phyloP scores from a whole-genome alignment of 768 basidiomycete species.

The Kwoniella sp. region DNA sequence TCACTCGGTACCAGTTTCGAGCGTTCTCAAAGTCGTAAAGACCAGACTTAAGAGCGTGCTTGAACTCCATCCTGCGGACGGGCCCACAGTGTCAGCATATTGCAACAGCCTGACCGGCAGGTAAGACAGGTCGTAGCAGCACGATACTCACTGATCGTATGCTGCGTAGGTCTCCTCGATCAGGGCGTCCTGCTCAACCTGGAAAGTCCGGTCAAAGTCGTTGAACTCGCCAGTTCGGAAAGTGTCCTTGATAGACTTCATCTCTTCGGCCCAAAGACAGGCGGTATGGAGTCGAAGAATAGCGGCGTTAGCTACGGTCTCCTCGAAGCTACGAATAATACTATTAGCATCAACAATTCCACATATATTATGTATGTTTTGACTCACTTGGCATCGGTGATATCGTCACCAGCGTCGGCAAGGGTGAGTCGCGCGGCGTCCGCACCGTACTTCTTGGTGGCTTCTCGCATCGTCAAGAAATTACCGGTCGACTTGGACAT shows the following conservation, averaged over 20 bases:
- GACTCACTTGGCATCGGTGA: constrained; percentile 85
- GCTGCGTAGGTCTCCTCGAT: constrained; percentile 78
- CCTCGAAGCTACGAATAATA: constrained; percentile 71
- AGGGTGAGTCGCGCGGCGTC: constrained; percentile 88
- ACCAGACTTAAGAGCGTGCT: constrained; percentile 90
- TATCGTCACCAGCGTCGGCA: constrained; percentile 95
- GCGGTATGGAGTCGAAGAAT: constrained; percentile 90
- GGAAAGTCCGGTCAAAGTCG: constrained; percentile 83
- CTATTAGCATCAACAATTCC: constrained; percentile 10
- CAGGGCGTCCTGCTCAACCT: constrained; percentile 84
- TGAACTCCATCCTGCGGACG: constrained; percentile 77
- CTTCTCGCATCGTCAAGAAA: constrained; percentile 83
- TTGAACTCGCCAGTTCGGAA: constrained; percentile 72
- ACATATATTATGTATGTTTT: not conserved
- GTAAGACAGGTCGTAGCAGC: not conserved
- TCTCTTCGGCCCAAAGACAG: constrained; percentile 85
- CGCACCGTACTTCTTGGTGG: constrained; percentile 92
- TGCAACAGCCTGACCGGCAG: not conserved
- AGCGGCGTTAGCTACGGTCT: constrained; percentile 95
- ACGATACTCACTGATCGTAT: constrained; percentile 73
- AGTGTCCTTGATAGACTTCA: constrained; percentile 65
- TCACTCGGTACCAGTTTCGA: constrained; percentile 95
- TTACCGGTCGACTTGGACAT: constrained; percentile 99
- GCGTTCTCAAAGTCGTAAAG: constrained; percentile 92
- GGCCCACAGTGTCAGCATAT: constrained; percentile 11